A percentile compares a stretch with the other conserved stretches of the same genome.
phyloP scores from a whole-genome alignment of 1,139 yeast genomes.

The Insectozyma bohioensis region DNA sequence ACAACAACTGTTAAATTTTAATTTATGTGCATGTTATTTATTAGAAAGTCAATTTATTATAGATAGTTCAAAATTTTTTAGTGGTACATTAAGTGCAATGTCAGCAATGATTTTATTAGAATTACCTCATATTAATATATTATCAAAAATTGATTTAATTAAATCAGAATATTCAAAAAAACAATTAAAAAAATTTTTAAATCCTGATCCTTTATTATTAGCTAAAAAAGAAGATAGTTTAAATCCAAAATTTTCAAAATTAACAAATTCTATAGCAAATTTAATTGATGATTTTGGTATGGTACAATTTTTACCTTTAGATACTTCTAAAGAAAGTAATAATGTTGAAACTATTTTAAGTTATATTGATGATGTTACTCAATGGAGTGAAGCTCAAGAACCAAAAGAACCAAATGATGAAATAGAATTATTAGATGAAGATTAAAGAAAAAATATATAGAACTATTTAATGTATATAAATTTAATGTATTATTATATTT shows the following conservation, averaged over 20 bases:
- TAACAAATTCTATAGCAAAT: slow-evolving; percentile 82
- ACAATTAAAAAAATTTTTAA: slow-evolving; percentile 77
- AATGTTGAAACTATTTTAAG: slow-evolving; percentile 82
- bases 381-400: slow-evolving; percentile 96
- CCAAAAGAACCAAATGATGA: slow-evolving; percentile 94
- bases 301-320: slow-evolving; percentile 94
- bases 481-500: too few relatives aligned
- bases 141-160: slow-evolving; percentile 83
- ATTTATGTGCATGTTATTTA: slow-evolving; percentile 87
- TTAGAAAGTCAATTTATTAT: slow-evolving; percentile 92
- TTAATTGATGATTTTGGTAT: slow-evolving; percentile 96
- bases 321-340: slow-evolving; percentile 73
- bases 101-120: slow-evolving; percentile 95
- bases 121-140: slow-evolving; percentile 87
- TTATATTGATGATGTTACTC: slow-evolving; percentile 94
- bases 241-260: slow-evolving; percentile 73
- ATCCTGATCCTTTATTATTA: slow-evolving; percentile 82
- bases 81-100: slow-evolving; percentile 97
- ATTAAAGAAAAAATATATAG: too few relatives aligned
- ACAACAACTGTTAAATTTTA: slow-evolving; percentile 75
- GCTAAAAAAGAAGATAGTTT: slow-evolving; percentile 40
- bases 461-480: too few relatives aligned
- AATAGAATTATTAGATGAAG: slow-evolving; percentile 53
- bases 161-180: slow-evolving; percentile 72
- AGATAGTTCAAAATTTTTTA: slow-evolving; percentile 87